A percentile compares a stretch with the other conserved stretches of the same genome.
These are phyloP conservation scores for Podaxis sp. DNA, from an alignment of 768 basidiomycete species.

Conservation along the genomic window DNA sequence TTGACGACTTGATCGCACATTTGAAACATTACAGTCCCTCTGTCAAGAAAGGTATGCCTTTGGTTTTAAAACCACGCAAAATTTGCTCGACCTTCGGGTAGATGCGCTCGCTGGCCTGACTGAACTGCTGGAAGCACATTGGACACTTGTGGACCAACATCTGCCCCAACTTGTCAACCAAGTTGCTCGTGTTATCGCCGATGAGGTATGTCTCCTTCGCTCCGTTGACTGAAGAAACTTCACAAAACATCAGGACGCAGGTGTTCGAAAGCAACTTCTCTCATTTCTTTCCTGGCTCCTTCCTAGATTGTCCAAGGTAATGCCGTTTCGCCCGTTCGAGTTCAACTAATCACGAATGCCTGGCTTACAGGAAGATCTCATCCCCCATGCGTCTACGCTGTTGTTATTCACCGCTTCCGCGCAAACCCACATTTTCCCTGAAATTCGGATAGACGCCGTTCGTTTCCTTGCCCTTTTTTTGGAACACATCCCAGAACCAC, in stretches of 20 bases:
- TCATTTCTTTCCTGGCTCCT: constrained; percentile 75
- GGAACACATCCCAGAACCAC: constrained; percentile 62
- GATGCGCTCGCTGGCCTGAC: constrained; percentile 74
- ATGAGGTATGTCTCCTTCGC: constrained; percentile 59
- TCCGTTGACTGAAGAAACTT: constrained; percentile 14
- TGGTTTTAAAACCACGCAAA: neutral
- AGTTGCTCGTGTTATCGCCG: constrained; percentile 71
- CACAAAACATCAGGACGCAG: constrained; percentile 57
- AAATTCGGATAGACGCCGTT: constrained; percentile 89
- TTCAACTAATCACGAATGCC: neutral
- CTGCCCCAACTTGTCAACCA: constrained; percentile 57
- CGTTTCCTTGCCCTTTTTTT: constrained; percentile 77
- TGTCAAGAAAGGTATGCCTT: constrained; percentile 66
- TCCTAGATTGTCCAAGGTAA: constrained; percentile 57
- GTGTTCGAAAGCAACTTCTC: constrained; percentile 73
- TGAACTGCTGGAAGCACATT: constrained; percentile 68
- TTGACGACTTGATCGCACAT: constrained; percentile 75
- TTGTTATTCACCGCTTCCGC: constrained; percentile 88
- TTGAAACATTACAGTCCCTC: constrained; percentile 81
- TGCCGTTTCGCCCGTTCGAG: neutral
- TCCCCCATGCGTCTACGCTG: constrained; percentile 73
- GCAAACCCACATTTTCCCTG: constrained; percentile 93
- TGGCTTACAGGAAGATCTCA: constrained; percentile 55
- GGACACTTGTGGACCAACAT: constrained; percentile 49
- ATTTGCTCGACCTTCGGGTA: constrained; percentile 24